phyloP scores from a whole-genome alignment of 345 rosid species.

The Syzygium aqueum region DNA sequence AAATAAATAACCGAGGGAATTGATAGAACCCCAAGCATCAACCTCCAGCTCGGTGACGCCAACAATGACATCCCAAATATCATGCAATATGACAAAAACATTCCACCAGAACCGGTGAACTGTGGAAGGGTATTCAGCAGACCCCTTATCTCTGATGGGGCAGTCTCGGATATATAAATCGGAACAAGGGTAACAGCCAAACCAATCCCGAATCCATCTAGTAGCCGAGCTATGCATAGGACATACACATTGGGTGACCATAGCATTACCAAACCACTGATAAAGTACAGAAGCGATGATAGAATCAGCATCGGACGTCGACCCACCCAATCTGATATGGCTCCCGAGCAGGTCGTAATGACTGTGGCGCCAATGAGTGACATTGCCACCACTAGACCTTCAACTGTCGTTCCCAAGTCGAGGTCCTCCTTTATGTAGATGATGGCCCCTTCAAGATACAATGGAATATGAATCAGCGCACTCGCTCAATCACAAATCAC shows the following conservation, averaged over 20 bases:
- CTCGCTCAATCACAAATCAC: neutral
- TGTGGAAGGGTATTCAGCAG: constrained; percentile 88
- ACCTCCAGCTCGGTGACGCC: constrained; percentile 76
- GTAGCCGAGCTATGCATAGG: constrained; percentile 67
- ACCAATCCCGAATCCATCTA: constrained; percentile 92
- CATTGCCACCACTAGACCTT: constrained; percentile 95
- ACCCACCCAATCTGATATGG: constrained; percentile 87
- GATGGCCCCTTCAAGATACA: constrained; percentile 54
- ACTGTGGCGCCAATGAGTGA: constrained; percentile 87
- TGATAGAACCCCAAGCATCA: constrained; percentile 91
- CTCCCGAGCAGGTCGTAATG: constrained; percentile 92
- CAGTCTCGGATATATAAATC: constrained; percentile 87
- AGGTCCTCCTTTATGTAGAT: constrained; percentile 78
- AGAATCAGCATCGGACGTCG: constrained; percentile 93
- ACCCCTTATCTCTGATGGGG: constrained; percentile 93
- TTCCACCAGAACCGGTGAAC: constrained; percentile 88
- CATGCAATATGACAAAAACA: constrained; percentile 94
- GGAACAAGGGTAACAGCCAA: constrained; percentile 91
- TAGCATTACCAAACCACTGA: constrained; percentile 77
- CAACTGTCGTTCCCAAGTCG: constrained; percentile 44
- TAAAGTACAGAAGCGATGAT: constrained; percentile 66
- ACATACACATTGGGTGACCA: constrained; percentile 96
- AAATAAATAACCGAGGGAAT: constrained; percentile 71
- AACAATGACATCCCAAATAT: constrained; percentile 73
- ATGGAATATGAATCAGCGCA: neutral